Base-by-base conservation (phyloP, 225 moss, liverwort and hornwort genomes). In the Bryum argenteum region DNA sequence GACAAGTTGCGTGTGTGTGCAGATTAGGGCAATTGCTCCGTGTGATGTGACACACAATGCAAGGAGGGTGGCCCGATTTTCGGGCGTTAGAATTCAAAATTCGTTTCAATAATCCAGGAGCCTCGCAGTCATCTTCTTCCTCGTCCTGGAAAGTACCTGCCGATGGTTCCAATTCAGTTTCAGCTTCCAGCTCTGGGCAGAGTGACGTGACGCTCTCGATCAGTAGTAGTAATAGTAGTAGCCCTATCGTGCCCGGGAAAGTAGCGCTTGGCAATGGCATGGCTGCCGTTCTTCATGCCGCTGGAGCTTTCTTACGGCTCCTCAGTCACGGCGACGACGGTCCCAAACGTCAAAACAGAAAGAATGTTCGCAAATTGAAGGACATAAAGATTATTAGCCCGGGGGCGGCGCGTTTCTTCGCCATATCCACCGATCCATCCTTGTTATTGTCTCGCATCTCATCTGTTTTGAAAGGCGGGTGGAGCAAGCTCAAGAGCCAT, bases 1-100 rank as follows among this genome's bases (percentile, higher is more conserved):
- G 63, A 39, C 5, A 1, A 14, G 41, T 70, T 54, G 52, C 26
- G 45, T 17, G 16, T 37, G 19, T 73, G 69, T 73, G 77, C 73
- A 80, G 83, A 65, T 73, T 60, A 64, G 50, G 11, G 42, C n/a
- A 23, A 45, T 68, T 33, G 33, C 0, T 33, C 3, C 48, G 45
- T 53, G 28, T 28, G 64, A 71, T 81, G 59, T 75, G 33, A 26
- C 69, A 75, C 65, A 74, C 57, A 80, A 86, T 86, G 86, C 83
- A 86, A 69, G 86, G 86, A 65, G 80, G 86, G 38, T 86, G 86
- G 86, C 72, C 52, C 39, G 75, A 86, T 86, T 78, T 86, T 13
- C 82, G 80, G 77, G 77, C 74, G 58, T 56, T 85, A 59, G 65
- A 80, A 33, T 69, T 86, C 13, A 69, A 74, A 61, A 71, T 80